Conservation (phyloP, 2,329 filamentous ascomycete genomes). For the Venturia carpophila region DNA sequence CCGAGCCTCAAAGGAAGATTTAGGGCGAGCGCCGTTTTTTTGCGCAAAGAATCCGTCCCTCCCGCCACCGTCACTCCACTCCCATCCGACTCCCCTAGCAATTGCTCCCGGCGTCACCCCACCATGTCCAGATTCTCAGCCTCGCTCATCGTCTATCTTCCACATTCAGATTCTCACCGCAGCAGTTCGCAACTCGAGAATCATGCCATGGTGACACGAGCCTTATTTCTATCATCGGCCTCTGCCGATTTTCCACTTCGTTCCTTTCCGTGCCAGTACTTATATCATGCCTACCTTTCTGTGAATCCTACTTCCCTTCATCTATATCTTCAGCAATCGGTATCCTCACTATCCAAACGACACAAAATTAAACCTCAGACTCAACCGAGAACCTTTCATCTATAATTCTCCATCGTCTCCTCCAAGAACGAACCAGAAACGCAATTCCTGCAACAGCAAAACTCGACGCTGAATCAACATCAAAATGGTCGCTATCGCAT, state of each 20-base stretch:
- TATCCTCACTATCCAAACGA: background rate
- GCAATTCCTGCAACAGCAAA: background rate
- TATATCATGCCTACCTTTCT: background rate
- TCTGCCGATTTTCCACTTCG: background rate
- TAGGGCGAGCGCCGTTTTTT: background rate
- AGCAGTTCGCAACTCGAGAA: background rate
- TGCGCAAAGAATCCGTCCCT: background rate
- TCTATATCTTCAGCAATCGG: background rate
- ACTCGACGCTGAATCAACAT: background rate
- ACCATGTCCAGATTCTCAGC: background rate
- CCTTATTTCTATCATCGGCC: background rate
- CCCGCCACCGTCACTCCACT: slow-evolving; percentile 4
- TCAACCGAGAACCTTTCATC: background rate
- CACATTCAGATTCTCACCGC: background rate
- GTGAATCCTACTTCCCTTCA: background rate
- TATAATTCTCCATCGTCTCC: background rate
- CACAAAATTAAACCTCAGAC: background rate
- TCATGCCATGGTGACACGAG: slow-evolving; percentile 3
- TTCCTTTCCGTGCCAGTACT: background rate
- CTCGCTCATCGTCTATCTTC: background rate
- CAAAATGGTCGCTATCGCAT: background rate
- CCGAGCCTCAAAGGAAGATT: background rate
- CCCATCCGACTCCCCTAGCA: background rate
- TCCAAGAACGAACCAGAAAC: background rate
- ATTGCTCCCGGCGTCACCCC: background rate